Conservation (phyloP, 768 basidiomycete species). For the Tephrocybe rancida region DNA sequence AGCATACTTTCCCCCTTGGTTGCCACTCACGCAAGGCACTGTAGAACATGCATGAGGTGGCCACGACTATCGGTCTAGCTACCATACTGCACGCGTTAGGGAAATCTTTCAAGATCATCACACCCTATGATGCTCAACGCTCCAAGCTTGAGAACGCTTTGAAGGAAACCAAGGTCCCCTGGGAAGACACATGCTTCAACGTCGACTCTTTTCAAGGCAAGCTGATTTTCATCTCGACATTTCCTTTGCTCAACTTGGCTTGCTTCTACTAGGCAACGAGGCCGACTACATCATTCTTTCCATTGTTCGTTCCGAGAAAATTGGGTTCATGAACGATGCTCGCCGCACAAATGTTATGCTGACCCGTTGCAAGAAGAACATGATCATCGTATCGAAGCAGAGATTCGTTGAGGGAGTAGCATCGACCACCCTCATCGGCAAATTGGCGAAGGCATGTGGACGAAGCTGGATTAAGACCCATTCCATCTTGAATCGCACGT, state of each 20-base stretch:
- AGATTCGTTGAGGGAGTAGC: slow-evolving; percentile 48
- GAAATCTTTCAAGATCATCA: slow-evolving; percentile 60
- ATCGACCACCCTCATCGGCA: slow-evolving; percentile 32
- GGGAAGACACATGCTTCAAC: slow-evolving; percentile 79
- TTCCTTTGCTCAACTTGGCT: background rate
- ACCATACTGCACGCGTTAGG: slow-evolving; percentile 38
- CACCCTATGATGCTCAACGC: slow-evolving; percentile 76
- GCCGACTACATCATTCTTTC: slow-evolving; percentile 79
- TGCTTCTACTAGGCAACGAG: slow-evolving; percentile 72
- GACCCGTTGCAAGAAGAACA: slow-evolving; percentile 74
- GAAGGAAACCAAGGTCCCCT: slow-evolving; percentile 46
- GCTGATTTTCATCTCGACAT: slow-evolving; percentile 11
- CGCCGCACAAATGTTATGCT: slow-evolving; percentile 89
- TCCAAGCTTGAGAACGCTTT: slow-evolving; percentile 51
- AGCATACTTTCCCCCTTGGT: slow-evolving; percentile 3
- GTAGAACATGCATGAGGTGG: slow-evolving; percentile 58
- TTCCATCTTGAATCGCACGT: slow-evolving; percentile 9
- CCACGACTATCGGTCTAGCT: slow-evolving; percentile 48
- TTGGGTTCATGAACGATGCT: slow-evolving; percentile 69
- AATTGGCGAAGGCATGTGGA: slow-evolving; percentile 23
- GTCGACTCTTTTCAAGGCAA: slow-evolving; percentile 88
- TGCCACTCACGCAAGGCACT: slow-evolving; percentile 2
- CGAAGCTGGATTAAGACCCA: slow-evolving; percentile 19
- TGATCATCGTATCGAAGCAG: slow-evolving; percentile 71
- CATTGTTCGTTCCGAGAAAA: slow-evolving; percentile 54